Base-by-base conservation (phyloP, 345 rosid species). In the Eucalyptus sp. region DNA sequence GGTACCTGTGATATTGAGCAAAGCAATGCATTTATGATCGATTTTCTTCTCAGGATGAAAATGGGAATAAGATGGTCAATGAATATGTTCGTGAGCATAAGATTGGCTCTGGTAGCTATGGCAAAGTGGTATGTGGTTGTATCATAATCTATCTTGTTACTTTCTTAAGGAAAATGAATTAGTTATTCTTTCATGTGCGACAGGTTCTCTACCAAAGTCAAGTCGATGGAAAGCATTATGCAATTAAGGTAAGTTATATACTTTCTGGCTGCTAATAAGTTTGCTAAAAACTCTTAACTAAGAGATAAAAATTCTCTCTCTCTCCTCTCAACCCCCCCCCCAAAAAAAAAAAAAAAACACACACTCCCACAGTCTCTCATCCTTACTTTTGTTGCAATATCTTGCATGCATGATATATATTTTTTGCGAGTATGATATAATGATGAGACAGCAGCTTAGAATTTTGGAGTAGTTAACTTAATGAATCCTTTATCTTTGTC, bases 31-130 rank as follows among this genome's bases (percentile, higher is more conserved):
- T 85, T 50, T 27, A 29, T 33, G 52, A 22, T 20, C 27, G 18
- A 5, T n/a, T 10, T 37, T 81, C n/a, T 52, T 86, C 3, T 86
- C 92, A 98, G 99, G 99, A 98, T 95, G 99, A 98, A 89, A 89
- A 96, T 90, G 99, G 99, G 89, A 94, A 93, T 88, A 98, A 97
- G 93, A 95, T 91, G 93, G 91, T 98, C 91, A 97, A 98, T 92
- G 98, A 95, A 93, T 97, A 97, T 93, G 98, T 97, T 87, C 95
- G 96, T 2, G 96, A 91, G 89, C 86, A 33, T 87, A 98, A 95
- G 94, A 97, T 98, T 93, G 99, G 99, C 91, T 91, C 99, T 41
- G 99, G 99, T 87, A 98, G 99, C 95, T 98, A 98, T 91, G 99
- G 99, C 29, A 98, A 98, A 98, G 99, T 98, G 97, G 99, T 98